phyloP scores from a whole-genome alignment of 768 basidiomycete genomes.

The Lactarius quietus region DNA sequence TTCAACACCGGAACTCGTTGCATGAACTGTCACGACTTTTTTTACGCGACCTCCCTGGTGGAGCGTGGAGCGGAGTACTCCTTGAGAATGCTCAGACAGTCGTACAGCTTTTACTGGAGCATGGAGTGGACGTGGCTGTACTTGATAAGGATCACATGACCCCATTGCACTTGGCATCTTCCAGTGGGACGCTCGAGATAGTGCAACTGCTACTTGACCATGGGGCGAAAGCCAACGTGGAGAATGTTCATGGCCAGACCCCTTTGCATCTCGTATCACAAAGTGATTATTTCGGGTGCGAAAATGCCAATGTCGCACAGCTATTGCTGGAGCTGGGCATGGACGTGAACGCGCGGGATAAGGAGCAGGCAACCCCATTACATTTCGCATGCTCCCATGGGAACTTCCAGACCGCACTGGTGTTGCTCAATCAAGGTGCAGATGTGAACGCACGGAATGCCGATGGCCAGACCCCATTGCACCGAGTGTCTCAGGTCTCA shows the following conservation, averaged over 20 bases:
- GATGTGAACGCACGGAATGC: background rate
- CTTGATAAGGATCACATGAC: background rate
- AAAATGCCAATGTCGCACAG: background rate
- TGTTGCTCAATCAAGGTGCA: background rate
- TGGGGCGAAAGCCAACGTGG: background rate
- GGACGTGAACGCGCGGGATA: background rate
- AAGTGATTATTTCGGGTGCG: fast-evolving
- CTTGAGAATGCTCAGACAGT: background rate
- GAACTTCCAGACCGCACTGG: background rate
- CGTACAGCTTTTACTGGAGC: background rate
- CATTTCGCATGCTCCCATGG: background rate
- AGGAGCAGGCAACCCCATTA: background rate
- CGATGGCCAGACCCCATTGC: background rate
- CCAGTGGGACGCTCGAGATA: background rate
- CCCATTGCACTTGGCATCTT: background rate
- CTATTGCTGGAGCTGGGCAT: background rate
- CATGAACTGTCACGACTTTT: too few relatives aligned
- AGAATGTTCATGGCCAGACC: background rate
- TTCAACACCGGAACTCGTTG: background rate
- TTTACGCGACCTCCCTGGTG: too few relatives aligned
- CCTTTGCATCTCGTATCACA: background rate
- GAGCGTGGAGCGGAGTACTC: too few relatives aligned
- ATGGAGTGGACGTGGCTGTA: background rate
- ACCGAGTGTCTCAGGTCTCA: background rate
- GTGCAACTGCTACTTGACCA: background rate